These are phyloP conservation scores for Leptographium flavum DNA, from an alignment of 2,329 filamentous ascomycete species.

Conservation along the genomic window DNA sequence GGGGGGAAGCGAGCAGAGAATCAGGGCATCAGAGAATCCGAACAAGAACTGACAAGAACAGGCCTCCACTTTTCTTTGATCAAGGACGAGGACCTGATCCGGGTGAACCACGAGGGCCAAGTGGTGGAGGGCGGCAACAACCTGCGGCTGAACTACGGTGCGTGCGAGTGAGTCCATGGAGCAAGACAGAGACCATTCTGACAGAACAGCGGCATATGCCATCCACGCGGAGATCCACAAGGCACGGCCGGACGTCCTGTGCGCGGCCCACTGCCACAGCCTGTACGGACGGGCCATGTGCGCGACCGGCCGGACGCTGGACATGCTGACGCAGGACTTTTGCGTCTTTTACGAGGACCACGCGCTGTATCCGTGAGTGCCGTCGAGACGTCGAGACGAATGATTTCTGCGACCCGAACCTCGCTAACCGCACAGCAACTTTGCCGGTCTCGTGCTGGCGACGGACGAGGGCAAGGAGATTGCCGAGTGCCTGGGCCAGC, in stretches of 20 bases:
- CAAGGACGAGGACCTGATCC: conserved; percentile 48
- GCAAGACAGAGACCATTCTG: background rate
- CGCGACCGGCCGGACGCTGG: conserved; percentile 43
- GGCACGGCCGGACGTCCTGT: conserved; percentile 37
- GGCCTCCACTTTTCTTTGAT: conserved; percentile 45
- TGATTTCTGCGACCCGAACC: too few species aligned
- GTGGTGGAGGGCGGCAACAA: conserved; percentile 45
- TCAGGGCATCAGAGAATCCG: background rate
- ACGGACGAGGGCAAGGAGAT: conserved; percentile 35
- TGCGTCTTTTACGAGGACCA: conserved; percentile 42
- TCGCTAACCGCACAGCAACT: conserved; percentile 16
- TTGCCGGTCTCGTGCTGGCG: conserved; percentile 37
- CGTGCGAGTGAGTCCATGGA: background rate
- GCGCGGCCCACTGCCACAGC: conserved; percentile 39
- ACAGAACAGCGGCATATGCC: conserved; percentile 10
- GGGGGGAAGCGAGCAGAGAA: background rate
- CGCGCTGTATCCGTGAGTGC: conserved; percentile 20
- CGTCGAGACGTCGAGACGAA: too few species aligned
- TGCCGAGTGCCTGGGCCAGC: conserved; percentile 29
- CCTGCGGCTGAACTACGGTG: conserved; percentile 17
- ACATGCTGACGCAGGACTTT: conserved; percentile 52
- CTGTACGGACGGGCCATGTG: conserved; percentile 43
- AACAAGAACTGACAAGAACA: background rate
- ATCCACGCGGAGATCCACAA: conserved; percentile 32
- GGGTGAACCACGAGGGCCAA: conserved; percentile 41